Evolutionary conservation across 345 rosid genomes (phyloP).

Genomic region (Excoecaria agallocha): DNA sequence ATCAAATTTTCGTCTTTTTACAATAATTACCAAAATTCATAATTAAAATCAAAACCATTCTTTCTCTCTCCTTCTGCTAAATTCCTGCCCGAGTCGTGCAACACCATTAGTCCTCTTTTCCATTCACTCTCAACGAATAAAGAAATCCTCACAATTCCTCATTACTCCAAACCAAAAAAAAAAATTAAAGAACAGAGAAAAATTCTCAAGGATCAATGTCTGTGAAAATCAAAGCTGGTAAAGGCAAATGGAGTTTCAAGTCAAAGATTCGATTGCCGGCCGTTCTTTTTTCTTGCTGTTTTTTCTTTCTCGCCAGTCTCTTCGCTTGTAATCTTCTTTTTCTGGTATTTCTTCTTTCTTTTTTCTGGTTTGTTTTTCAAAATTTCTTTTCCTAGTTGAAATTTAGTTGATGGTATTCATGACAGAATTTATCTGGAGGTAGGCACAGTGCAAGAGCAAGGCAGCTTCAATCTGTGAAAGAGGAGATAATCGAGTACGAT

Average conservation of each 20-base stretch:
- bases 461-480: constrained; percentile 31
- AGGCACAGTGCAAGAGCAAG: constrained; percentile 21
- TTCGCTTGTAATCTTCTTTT: constrained; percentile 40
- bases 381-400: not conserved
- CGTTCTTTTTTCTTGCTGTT: constrained; percentile 38
- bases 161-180: too few species aligned
- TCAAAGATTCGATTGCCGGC: constrained; percentile 35
- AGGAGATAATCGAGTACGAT: constrained; percentile 20
- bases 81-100: not conserved
- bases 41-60: too few species aligned
- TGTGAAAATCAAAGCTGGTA: constrained; percentile 35
- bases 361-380: not conserved
- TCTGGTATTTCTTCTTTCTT: constrained; percentile 31
- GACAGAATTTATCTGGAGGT: constrained; percentile 23
- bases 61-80: not conserved
- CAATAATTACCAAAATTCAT: constrained; percentile 1
- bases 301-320: constrained; percentile 54
- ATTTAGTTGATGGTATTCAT: not conserved
- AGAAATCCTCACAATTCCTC: too few species aligned
- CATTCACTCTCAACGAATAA: not conserved
- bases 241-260: constrained; percentile 31
- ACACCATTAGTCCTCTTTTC: too few species aligned
- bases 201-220: not conserved
- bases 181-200: not conserved
- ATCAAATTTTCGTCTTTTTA: too few species aligned